Conservation (phyloP, 345 rosid genomes). For the Eucalyptus marginata region DNA sequence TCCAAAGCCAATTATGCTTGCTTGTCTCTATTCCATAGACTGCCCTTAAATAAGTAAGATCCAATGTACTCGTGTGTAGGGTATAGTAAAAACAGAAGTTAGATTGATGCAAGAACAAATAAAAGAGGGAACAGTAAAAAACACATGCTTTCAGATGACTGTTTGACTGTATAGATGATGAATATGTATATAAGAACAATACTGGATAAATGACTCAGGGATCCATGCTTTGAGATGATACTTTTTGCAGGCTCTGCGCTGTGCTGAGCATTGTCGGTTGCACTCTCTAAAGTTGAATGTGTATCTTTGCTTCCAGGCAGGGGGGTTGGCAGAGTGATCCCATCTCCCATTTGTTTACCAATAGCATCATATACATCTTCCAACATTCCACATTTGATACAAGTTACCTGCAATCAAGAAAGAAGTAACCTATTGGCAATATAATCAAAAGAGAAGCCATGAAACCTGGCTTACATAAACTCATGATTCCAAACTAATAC, state of each 20-base stretch:
- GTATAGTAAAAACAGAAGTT: not conserved
- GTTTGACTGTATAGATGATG: not conserved
- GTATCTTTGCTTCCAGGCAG: conserved; percentile 34
- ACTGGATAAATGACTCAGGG: not conserved
- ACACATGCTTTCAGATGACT: not conserved
- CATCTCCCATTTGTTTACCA: not conserved
- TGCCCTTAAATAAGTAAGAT: not conserved
- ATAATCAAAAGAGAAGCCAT: not conserved
- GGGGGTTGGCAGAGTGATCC: not conserved
- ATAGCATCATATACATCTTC: conserved; percentile 65
- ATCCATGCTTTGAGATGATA: not conserved
- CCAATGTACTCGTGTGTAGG: not conserved
- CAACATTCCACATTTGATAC: conserved; percentile 70
- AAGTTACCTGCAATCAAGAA: conserved; percentile 48
- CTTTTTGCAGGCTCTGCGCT: not conserved
- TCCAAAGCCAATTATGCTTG: not conserved
- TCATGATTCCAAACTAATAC: not conserved
- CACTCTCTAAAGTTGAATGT: conserved; percentile 21
- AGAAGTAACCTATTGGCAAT: not conserved
- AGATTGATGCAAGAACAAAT: not conserved
- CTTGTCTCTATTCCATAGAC: not conserved
- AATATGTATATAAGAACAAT: not conserved
- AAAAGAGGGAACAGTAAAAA: not conserved
- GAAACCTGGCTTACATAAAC: not conserved
- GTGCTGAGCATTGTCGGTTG: not conserved